These are phyloP conservation scores for Didymella glomerata DNA, from an alignment of 2,329 filamentous ascomycete genomes.

Conservation along the genomic window DNA sequence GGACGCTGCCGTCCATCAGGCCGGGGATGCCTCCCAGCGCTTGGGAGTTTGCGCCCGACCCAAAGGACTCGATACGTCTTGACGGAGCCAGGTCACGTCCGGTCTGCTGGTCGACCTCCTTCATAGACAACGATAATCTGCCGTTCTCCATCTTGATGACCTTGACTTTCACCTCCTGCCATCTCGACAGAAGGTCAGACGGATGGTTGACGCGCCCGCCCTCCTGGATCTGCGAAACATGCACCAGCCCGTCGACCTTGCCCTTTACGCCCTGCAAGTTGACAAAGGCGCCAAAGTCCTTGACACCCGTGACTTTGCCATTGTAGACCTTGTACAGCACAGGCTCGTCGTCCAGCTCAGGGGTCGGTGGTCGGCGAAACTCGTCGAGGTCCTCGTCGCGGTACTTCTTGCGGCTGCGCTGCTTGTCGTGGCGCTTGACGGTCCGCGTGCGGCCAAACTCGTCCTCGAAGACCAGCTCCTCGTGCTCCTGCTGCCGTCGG, in stretches of 20 bases:
- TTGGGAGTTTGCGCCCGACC: conserved; percentile 82
- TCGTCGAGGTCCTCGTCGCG: conserved; percentile 61
- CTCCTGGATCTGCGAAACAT: conserved; percentile 87
- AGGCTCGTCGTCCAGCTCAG: conserved; percentile 82
- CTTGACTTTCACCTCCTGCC: conserved; percentile 91
- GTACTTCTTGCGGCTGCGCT: conserved; percentile 49
- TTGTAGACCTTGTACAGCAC: conserved; percentile 87
- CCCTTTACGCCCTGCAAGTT: conserved; percentile 87
- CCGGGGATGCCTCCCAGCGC: conserved; percentile 70
- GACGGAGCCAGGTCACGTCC: conserved; percentile 85
- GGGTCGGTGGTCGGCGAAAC: conserved; percentile 71
- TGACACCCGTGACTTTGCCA: conserved; percentile 88
- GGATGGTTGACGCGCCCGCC: conserved; percentile 90
- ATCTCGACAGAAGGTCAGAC: conserved; percentile 81
- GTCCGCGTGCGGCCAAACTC: conserved; percentile 63
- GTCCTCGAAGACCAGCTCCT: conserved; percentile 65
- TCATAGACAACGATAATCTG: conserved; percentile 91
- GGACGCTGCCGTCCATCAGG: conserved; percentile 61
- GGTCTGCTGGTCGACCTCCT: conserved; percentile 90
- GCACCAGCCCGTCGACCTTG: conserved; percentile 91
- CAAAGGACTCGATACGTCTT: conserved; percentile 73
- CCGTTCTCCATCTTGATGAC: conserved; percentile 84
- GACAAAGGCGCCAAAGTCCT: conserved; percentile 95
- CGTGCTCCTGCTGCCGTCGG: conserved; percentile 55
- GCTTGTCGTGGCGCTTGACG: conserved; percentile 54